phyloP scores from a whole-genome alignment of 164 flowering plant species.

The Vitis vinifera region ASM3070453v1 NC_081808.1:22903001-22903500 shows the following conservation, averaged over 20 bases:
- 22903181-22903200: background rate
- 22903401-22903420: constrained; percentile 9
- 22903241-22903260: background rate
- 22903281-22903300: constrained; percentile 77
- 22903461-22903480: constrained; percentile 9
- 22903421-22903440: constrained; percentile 27
- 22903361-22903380: constrained; percentile 1
- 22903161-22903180: background rate
- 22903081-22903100: no score
- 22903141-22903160: no score
- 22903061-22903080: no score
- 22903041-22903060: no score
- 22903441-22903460: constrained; percentile 14
- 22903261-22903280: constrained; percentile 65
- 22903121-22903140: no score
- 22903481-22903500: background rate
- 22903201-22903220: background rate
- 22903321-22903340: background rate
- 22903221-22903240: background rate
- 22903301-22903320: constrained; percentile 29
- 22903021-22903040: no score
- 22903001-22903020: no score
- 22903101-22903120: no score
- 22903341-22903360: background rate
- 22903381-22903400: constrained; percentile 26